Base-by-base conservation (phyloP, 164 flowering plant species). In the Stephania japonica region DNA sequence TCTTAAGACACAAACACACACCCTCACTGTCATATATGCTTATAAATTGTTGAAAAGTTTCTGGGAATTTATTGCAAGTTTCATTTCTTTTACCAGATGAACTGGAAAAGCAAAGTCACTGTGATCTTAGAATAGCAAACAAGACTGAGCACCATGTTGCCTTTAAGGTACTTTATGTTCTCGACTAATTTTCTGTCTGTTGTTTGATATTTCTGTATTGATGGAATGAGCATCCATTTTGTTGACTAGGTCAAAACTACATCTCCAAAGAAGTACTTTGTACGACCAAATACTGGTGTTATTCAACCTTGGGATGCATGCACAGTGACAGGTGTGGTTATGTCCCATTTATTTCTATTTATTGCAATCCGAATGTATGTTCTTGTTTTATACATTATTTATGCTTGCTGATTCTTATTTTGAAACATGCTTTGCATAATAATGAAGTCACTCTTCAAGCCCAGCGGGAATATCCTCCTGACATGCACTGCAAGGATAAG, bases 401-500 rank as follows among this genome's bases (percentile, higher is more conserved):
- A n/a, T 25, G 1, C 56, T 59, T 70, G 67, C 27, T 56, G 70
- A 24, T 73, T 42, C 44, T 67, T 19, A 5, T 70, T 75, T 75
- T 38, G 21, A 21, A 70, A 47, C 65, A 59, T 72, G 11, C 76
- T 62, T 74, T 79, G 73, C 43, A 72, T 70, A 21, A n/a, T 59
- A 19, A 47, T 80, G 64, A 72, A 93, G 98, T 93, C 62, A 93
- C 98, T 25, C 92, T 90, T 53, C 98, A 93, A 88, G 94, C 94
- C 61, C 95, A 89, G 65, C 80, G 74, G 14, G 94, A 93, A 77
- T 85, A 81, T 78, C 95, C 97, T 68, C 88, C 90, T 42, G 91
- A 89, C 77, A 87, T 91, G 94, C 91, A 88, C 59, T 91, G 95
- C 90, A 91, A 82, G 82, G 98, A 93, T 82, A 93, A 93, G 75